Evolutionary conservation across 1,139 yeast species (phyloP).

Genomic region (Yamadazyma conglobata): DNA sequence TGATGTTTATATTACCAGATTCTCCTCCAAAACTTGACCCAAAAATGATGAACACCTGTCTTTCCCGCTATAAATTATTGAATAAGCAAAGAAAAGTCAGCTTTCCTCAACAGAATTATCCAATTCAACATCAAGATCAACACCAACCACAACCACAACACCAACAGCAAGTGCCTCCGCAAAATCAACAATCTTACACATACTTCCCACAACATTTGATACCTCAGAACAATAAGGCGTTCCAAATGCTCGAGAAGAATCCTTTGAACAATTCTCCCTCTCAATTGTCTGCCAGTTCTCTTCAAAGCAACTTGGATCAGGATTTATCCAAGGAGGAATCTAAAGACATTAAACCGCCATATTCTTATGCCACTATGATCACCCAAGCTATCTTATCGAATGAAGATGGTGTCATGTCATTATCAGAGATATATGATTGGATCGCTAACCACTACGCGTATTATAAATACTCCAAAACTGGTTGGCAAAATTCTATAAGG

Average conservation of each 20-base stretch:
- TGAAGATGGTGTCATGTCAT: conserved; percentile 80
- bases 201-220: conserved; percentile 20
- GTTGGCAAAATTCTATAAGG: conserved; percentile 66
- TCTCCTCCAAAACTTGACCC: conserved; percentile 67
- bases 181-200: conserved; percentile 9
- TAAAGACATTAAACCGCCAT: conserved; percentile 93
- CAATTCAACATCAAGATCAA: no score
- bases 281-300: conserved; percentile 38
- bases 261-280: conserved; percentile 36
- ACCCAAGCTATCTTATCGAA: conserved; percentile 93
- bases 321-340: conserved; percentile 87
- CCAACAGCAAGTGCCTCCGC: no score
- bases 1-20: conserved; percentile 97
- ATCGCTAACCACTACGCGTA: conserved; percentile 84
- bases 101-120: background rate
- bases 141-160: conserved; percentile 2
- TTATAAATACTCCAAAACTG: conserved; percentile 89
- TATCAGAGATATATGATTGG: conserved; percentile 91
- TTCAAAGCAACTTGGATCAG: conserved; percentile 52
- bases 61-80: conserved; percentile 26
- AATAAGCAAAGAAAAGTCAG: conserved; percentile 15
- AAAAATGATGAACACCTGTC: conserved; percentile 41
- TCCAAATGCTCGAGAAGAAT: conserved; percentile 52
- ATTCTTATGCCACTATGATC: conserved; percentile 95
- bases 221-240: conserved; percentile 34